Base-by-base conservation (phyloP, 2,329 filamentous ascomycete genomes). In the Aspergillus viridinutans region DNA sequence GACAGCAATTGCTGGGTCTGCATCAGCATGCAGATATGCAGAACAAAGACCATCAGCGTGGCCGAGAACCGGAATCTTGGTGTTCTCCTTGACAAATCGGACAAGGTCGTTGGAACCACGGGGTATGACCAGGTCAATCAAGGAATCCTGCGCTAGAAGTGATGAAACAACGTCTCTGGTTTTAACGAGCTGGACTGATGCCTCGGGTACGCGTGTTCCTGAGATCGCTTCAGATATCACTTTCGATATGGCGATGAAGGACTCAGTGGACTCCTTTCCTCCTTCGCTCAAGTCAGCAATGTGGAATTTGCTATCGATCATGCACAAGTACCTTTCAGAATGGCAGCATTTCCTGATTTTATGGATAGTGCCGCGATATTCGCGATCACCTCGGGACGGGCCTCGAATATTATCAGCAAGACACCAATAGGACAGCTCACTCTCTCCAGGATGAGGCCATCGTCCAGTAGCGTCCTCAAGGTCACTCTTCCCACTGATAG, bases 351-450 rank as follows among this genome's bases (percentile, higher is more conserved):
- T 67, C 92, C 94, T 12, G 93, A 97, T 74, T 99, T 99, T 75
- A 99, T 90, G 40, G 94, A 92, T 25, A 99, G 82, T 3, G 92
- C 90, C 61, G 94, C 92, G 69, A 99, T 97, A 75, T 99, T 99
- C 70, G 93, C 94, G 70, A 99, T 97, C 63, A 99, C 94, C 77
- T 99, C 94, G 6, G 94, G 94, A 7, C 94, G 89, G 38, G 94
- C 94, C 78, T 99, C 94, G 71, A 99, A 99, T 70, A 99, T 97
- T 76, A 99, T 94, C 64, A 99, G 84, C 45, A 99, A 84, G n/a
- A 97, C 92, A 58, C 94, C 94, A 65, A 99, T 97, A 5, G 94
- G 94, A 72, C 91, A 96, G 43, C 90, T 92, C 49, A 96, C 89
- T 61, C 92, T 87, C 71, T 96, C 91, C 58, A 99, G 83, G 53